A percentile compares a stretch with the other conserved stretches of the same genome.
Conservation (phyloP, 257 asterid species). For the Coffea eugenioides region DNA sequence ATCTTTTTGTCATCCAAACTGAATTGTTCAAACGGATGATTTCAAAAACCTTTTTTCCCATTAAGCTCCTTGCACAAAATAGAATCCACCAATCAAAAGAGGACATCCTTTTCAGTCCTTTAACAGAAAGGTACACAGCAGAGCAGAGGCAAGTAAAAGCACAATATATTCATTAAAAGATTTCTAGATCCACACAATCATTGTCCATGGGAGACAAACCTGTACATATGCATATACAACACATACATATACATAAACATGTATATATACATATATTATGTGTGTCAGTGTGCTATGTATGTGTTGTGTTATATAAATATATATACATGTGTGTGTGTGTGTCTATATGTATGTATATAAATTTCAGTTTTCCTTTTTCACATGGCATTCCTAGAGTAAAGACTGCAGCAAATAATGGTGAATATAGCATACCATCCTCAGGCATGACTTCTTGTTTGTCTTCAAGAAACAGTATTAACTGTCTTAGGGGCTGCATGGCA, state of each 20-base stretch:
- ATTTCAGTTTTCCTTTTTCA: not conserved
- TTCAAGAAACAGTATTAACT: slow-evolving; percentile 76
- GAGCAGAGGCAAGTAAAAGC: not conserved
- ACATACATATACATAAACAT: no score
- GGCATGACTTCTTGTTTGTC: slow-evolving; percentile 59
- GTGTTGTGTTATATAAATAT: no score
- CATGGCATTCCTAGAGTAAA: not conserved
- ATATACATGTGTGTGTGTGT: no score
- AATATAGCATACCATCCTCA: slow-evolving; percentile 63
- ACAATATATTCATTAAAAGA: not conserved
- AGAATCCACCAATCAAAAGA: not conserved
- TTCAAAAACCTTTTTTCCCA: no score
- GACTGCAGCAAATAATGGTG: not conserved
- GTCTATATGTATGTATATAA: no score
- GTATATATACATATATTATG: no score
- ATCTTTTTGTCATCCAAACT: not conserved
- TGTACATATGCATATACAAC: no score
- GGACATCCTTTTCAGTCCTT: not conserved
- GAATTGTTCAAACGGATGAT: no score
- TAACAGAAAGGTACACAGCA: no score
- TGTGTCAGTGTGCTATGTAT: no score
- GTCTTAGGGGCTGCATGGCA: slow-evolving; percentile 94
- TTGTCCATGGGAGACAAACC: not conserved
- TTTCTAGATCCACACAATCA: not conserved
- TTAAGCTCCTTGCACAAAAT: no score